Conservation (phyloP, 192 early-diverging fungal species). For the Umbelopsis isabellina region DNA sequence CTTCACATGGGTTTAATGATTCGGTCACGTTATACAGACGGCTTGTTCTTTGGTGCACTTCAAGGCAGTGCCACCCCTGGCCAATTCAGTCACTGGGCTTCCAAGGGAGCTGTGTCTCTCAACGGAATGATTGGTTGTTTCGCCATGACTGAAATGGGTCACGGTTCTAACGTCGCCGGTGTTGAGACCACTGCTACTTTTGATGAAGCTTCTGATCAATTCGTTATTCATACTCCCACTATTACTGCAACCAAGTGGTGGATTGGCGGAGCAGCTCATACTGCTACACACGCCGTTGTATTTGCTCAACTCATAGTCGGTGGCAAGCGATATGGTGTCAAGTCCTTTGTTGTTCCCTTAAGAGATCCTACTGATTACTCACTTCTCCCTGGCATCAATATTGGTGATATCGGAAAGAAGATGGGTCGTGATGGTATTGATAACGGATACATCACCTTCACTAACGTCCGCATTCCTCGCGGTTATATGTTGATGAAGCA, state of each 20-base stretch:
- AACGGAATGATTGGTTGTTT: conserved; percentile 89
- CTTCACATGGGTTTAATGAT: conserved; percentile 20
- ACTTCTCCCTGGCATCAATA: conserved; percentile 82
- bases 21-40: conserved; percentile 35
- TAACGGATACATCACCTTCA: conserved; percentile 94
- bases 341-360: conserved; percentile 88
- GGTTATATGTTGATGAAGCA: conserved; percentile 94
- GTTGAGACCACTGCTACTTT: conserved; percentile 93
- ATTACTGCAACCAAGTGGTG: conserved; percentile 93
- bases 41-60: conserved; percentile 86
- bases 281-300: conserved; percentile 79
- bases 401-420: conserved; percentile 94
- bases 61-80: conserved; percentile 81
- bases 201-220: conserved; percentile 82
- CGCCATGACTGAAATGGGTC: conserved; percentile 90
- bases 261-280: conserved; percentile 95
- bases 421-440: conserved; percentile 91
- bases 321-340: conserved; percentile 81
- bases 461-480: conserved; percentile 87
- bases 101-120: conserved; percentile 79
- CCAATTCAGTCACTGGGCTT: conserved; percentile 86
- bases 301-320: conserved; percentile 86
- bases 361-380: conserved; percentile 80
- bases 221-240: conserved; percentile 81
- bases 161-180: conserved; percentile 90